Base-by-base conservation (phyloP, 2,329 filamentous ascomycete genomes). In the Amauroascus verrucosus region DNA sequence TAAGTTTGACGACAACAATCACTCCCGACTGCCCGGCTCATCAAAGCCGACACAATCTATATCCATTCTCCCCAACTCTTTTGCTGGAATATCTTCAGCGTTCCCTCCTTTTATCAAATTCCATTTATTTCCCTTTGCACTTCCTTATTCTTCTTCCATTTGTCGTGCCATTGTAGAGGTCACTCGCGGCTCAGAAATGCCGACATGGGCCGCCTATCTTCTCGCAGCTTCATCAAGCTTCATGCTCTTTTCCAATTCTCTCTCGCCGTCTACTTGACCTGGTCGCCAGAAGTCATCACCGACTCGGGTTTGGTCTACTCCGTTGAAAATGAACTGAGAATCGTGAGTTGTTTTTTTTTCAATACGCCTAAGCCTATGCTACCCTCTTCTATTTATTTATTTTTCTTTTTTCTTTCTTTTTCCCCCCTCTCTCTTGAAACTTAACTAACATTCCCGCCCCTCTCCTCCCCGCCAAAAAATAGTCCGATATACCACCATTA, bases 171-270 rank as follows among this genome's bases (percentile, higher is more conserved):
- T 22, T 6, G 24, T 26, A 32, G 40, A 26, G n/a, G n/a, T n/a
- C n/a, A 46, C 38, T 62, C 75, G 9, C 48, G 37, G 26, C 38
- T 43, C 20, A 24, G 49, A 18, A 41, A 43, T 50, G 49, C 26
- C 4, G 49, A 37, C 35, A 96, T 96, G 90, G 85, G 82, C 30
- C 75, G 94, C 67, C 78, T 96, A 64, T 89, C 87, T 1, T 83
- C 84, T 56, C 85, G 80, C 65, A 87, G 84, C 7, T 84, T 95
- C 68, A 84, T 96, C 62, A 85, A 86, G 61, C 84, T 82, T 50
- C 74, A 95, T 61, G 86, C 85, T 61, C 79, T 95, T 66, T 88
- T 93, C 74, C 87, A 95, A 72, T 70, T 95, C 59, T 87, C 86
- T 5, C 75, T 93, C 47, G 88, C 84, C 62, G 89, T 84, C 70